Percentiles rank a stretch among this genome's conserved stretches.
Evolutionary conservation across 1,284 basidiomycete genomes (phyloP).

Genomic region (Cystobasidium slooffiae): DNA sequence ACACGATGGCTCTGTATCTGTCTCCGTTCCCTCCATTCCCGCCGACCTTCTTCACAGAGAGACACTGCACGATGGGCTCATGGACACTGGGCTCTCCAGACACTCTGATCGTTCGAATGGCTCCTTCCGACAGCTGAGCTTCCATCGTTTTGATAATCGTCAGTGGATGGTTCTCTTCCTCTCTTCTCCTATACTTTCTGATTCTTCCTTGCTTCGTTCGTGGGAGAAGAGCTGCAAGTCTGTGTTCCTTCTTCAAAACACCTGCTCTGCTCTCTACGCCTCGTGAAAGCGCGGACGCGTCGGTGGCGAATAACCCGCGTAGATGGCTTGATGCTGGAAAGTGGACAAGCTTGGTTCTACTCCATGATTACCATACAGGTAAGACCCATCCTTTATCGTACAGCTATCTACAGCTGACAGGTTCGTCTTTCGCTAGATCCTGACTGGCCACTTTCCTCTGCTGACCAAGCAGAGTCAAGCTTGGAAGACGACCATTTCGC

Average conservation of each 20-base stretch:
- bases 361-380: background rate
- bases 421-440: too few species aligned
- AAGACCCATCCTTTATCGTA: too few species aligned
- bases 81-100: slow-evolving; percentile 15
- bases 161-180: background rate
- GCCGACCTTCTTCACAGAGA: slow-evolving; percentile 40
- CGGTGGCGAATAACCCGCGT: slow-evolving; percentile 16
- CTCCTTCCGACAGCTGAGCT: slow-evolving; percentile 22
- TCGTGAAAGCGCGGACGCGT: background rate
- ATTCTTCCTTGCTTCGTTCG: background rate
- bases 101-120: slow-evolving; percentile 32
- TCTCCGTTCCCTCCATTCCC: slow-evolving; percentile 7
- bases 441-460: too few species aligned
- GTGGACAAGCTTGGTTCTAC: background rate
- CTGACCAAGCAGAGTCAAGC: too few species aligned
- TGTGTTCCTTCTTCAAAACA: background rate
- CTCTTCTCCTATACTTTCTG: background rate
- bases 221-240: background rate
- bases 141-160: slow-evolving; percentile 4
- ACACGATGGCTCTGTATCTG: slow-evolving; percentile 42
- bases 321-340: background rate
- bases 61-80: slow-evolving; percentile 38
- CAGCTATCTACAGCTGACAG: too few species aligned
- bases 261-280: background rate
- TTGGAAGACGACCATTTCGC: too few species aligned